Evolutionary conservation across 129 eudicot genomes (phyloP).

Genomic region (carrot (Daucus carota)): DNA sequence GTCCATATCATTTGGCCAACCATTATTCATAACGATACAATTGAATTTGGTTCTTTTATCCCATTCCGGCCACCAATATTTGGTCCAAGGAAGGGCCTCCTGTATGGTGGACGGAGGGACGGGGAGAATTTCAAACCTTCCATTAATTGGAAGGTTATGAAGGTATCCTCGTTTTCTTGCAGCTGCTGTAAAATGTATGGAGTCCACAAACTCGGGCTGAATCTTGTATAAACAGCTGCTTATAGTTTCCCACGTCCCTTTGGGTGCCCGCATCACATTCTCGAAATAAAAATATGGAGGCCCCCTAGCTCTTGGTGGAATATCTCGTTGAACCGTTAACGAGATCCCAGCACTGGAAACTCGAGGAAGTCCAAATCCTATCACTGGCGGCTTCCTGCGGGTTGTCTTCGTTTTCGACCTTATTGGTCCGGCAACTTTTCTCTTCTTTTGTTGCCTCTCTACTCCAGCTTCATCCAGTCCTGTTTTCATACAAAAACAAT

Average conservation of each 20-base stretch:
- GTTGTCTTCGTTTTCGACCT: slow-evolving; percentile 15
- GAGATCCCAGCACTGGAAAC: slow-evolving; percentile 24
- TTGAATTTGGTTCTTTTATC: slow-evolving; percentile 35
- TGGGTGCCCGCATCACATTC: slow-evolving; percentile 47
- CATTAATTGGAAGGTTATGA: slow-evolving; percentile 41
- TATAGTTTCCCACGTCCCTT: slow-evolving; percentile 48
- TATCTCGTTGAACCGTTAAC: not conserved
- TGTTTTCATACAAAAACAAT: slow-evolving; percentile 2
- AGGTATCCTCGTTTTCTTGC: slow-evolving; percentile 48
- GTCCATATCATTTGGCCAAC: slow-evolving; percentile 28
- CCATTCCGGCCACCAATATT: slow-evolving; percentile 55
- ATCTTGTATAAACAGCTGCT: slow-evolving; percentile 27
- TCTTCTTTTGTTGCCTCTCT: slow-evolving; percentile 43
- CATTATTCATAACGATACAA: slow-evolving; percentile 37
- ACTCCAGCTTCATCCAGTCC: slow-evolving; percentile 14
- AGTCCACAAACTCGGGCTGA: slow-evolving; percentile 52
- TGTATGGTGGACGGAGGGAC: slow-evolving; percentile 36
- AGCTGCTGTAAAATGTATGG: slow-evolving; percentile 38
- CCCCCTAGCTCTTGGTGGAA: slow-evolving; percentile 20
- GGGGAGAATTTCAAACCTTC: slow-evolving; percentile 34
- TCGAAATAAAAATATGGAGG: slow-evolving; percentile 54
- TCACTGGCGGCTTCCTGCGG: slow-evolving; percentile 51
- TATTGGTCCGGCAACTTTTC: slow-evolving; percentile 31
- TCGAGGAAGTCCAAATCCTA: slow-evolving; percentile 73
- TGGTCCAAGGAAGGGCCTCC: slow-evolving; percentile 44